Conservation (phyloP, 1,284 basidiomycete species). For the Ceratobasidium sp. region DNA sequence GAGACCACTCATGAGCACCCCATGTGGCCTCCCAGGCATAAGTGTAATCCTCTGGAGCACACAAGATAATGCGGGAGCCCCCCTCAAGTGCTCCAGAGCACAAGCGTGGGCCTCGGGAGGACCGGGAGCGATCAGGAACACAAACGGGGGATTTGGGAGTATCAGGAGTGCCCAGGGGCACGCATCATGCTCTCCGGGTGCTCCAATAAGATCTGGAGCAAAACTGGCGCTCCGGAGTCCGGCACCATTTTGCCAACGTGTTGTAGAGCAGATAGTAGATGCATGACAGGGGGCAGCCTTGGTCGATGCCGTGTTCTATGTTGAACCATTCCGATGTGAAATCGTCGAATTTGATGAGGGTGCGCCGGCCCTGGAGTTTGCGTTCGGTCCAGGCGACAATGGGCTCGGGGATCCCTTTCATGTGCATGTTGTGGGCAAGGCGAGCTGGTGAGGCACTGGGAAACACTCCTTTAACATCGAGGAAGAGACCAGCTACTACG, state of each 20-base stretch:
- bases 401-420: neutral
- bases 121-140: too few species aligned
- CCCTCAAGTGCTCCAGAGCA: too few species aligned
- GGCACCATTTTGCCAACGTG: neutral
- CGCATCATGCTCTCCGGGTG: neutral
- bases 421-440: constrained; percentile 55
- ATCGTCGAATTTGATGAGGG: constrained; percentile 30
- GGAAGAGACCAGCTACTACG: constrained; percentile 42
- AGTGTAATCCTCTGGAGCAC: too few species aligned
- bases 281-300: constrained; percentile 44
- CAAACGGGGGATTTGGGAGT: too few species aligned
- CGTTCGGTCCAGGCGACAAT: constrained; percentile 16
- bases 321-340: constrained; percentile 19
- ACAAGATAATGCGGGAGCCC: too few species aligned
- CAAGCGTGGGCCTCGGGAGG: too few species aligned
- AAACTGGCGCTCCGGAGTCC: too few species aligned
- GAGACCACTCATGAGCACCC: too few species aligned
- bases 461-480: constrained; percentile 51
- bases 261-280: constrained; percentile 41
- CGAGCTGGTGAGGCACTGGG: constrained; percentile 52
- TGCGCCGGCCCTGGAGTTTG: constrained; percentile 19
- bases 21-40: too few species aligned
- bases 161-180: too few species aligned
- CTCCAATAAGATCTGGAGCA: too few species aligned
- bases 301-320: constrained; percentile 39